Evolutionary conservation across 805 yeast genomes (phyloP), one percentile per base, ranked within the genome.

Genomic region (Wickerhamomyces bovis): DNA sequence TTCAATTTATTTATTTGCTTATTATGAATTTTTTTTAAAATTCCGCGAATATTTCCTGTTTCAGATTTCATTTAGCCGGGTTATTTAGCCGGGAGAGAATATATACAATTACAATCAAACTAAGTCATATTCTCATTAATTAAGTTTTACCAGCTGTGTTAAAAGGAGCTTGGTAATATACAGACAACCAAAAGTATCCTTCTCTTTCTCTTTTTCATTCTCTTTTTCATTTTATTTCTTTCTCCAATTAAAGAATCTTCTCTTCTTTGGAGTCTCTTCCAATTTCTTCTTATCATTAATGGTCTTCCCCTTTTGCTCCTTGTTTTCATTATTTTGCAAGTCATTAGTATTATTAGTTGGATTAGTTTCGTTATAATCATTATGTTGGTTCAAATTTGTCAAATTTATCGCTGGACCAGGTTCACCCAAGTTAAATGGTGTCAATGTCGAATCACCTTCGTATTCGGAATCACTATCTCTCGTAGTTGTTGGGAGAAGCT

Each of bases 341-440:
- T 28, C 31, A 28, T 28, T 28, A 28, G n/a, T 33, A 33, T 33
- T 33, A 25, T 18, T 42, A 20, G 21, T 31, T 13, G 21, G 3
- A 16, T 39, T 31, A 13, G 23, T 39, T 20, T 39, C 36, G 7
- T 39, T 22, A 33, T 5, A 18, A 40, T 35, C 22, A 33, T 22
- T 33, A 15, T 4, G 38, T 33, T 19, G n/a, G 9, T 13, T 18
- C 39, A 35, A 88, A 20, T 36, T 56, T 3, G 53, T 49, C 33
- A 55, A 38, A 40, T 60, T 61, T 19, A 60, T 43, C 10, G 51
- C 57, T 11, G 64, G 64, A 11, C 63, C 63, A 6, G 64, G 63
- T 33, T 58, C 63, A 33, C 62, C 64, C 31, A 60, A 48, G 42
- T 56, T 54, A 35, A 52, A 49, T 1, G 60, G 60, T 1, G 61